Base-by-base conservation (phyloP, 2,329 filamentous ascomycete genomes). In the Phaeosphaeriaceae sp. region DNA sequence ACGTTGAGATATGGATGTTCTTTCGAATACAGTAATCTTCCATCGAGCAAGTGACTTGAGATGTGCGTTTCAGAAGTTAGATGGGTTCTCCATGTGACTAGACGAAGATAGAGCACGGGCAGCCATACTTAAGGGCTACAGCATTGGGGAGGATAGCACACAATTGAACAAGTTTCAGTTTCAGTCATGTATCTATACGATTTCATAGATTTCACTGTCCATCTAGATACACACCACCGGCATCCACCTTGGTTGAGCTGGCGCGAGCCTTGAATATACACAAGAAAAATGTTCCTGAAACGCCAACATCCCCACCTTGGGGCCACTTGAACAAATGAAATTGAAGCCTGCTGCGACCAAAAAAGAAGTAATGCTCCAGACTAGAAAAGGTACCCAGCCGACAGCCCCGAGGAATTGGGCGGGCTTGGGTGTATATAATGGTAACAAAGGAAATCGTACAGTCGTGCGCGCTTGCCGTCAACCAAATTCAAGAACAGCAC, bases 391-490 rank as follows among this genome's bases (percentile, higher is more conserved):
- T 1, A 48, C 53, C 47, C 46, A 45, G 40, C 53, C 25, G 40
- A 15, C 19, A 49, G 20, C 47, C 54, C 31, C 31, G 13, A 15
- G 48, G 25, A 56, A 52, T 4, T 19, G 21, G 51, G 54, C 54
- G 44, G 45, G 54, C 54, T 48, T 48, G 47, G 54, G 48, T 57
- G 51, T 65, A 61, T 36, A 15, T 36, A 57, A 59, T 60, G 41
- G 46, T 51, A 65, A 74, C 67, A 72, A 69, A 74, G 46, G 68
- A 68, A 73, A 74, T 73, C 71, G 58, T 62, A 63, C 54, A 70
- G 36, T 61, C 72, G 62, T 73, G 57, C 19, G 61, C 58, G 25
- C 45, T 24, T 10, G 59, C 49, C 66, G 71, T 70, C 65, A 70
- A 65, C 21, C 15, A 27, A 25, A 3, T 24, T 20, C 50, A 62